Conservation (phyloP, 768 basidiomycete species). For the Mycena vulgaris region DNA sequence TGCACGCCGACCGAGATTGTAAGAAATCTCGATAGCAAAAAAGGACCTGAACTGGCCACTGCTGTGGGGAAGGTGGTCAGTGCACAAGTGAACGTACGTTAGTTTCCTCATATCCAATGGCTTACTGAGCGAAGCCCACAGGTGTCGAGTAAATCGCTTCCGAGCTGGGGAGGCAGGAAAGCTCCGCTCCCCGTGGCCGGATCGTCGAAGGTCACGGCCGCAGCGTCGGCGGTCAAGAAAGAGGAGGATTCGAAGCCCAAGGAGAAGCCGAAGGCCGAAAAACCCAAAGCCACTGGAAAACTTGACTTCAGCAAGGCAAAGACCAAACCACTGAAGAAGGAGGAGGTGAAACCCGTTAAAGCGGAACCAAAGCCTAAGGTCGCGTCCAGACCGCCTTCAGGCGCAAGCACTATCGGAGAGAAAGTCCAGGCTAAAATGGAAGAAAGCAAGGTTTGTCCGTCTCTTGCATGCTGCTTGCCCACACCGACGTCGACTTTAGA, state of each 20-base stretch:
- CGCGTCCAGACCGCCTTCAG: conserved; percentile 18
- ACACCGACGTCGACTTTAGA: conserved; percentile 6
- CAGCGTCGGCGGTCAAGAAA: conserved; percentile 32
- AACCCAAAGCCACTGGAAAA: conserved; percentile 61
- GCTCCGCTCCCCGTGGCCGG: conserved; percentile 58
- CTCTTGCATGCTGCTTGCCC: neutral
- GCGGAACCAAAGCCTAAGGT: conserved; percentile 38
- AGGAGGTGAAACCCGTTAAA: conserved; percentile 33
- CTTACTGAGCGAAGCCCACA: neutral
- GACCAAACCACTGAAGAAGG: conserved; percentile 55
- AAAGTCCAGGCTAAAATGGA: conserved; percentile 40
- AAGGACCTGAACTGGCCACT: conserved; percentile 57
- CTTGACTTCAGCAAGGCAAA: conserved; percentile 77
- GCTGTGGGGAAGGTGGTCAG: conserved; percentile 66
- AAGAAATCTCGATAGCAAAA: conserved; percentile 56
- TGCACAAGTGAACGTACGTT: conserved; percentile 61
- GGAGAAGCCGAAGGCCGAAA: conserved; percentile 47
- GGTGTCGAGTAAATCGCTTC: conserved; percentile 25
- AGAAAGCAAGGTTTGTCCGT: conserved; percentile 34
- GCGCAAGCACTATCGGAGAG: conserved; percentile 25
- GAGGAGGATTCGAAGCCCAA: conserved; percentile 40
- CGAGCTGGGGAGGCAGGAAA: conserved; percentile 31
- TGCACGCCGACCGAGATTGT: conserved; percentile 58
- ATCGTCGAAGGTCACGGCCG: conserved; percentile 55
- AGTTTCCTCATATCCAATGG: neutral